A percentile compares a stretch with the other conserved stretches of the same genome.
Evolutionary conservation across 148 eudicot genomes (phyloP).

Genomic region (Gaultheria prostrata): DNA sequence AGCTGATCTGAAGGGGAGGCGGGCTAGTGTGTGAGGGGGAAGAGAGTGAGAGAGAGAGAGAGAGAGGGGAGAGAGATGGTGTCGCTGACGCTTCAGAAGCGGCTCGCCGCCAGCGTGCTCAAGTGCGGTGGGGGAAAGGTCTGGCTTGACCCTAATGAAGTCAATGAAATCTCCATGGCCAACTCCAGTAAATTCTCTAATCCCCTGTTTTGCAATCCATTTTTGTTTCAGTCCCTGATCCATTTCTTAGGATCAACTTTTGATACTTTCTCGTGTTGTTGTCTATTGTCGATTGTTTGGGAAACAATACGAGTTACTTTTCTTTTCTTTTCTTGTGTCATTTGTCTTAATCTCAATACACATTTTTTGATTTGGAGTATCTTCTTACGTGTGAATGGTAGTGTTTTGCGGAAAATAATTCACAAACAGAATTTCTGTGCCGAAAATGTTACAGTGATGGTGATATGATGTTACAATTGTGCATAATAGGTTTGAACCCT

Average conservation of each 20-base stretch:
- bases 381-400: neutral
- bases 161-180: constrained; percentile 83
- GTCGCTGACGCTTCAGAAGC: constrained; percentile 77
- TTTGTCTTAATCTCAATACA: neutral
- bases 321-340: neutral
- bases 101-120: constrained; percentile 68
- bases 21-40: neutral
- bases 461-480: neutral
- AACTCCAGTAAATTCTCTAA: constrained; percentile 56
- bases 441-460: neutral
- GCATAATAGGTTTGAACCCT: neutral
- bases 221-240: neutral
- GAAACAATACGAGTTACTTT: neutral
- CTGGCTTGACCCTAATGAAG: constrained; percentile 87
- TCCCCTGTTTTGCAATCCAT: neutral
- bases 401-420: neutral
- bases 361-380: neutral
- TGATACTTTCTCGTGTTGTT: neutral
- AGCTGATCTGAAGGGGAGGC: neutral
- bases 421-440: neutral
- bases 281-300: neutral
- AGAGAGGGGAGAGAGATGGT: constrained; percentile 44
- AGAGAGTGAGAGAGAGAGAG: neutral
- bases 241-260: neutral
- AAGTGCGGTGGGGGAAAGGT: constrained; percentile 78